Base-by-base conservation (phyloP, 139 green algal genomes). In the Picocystis salinarum region DNA sequence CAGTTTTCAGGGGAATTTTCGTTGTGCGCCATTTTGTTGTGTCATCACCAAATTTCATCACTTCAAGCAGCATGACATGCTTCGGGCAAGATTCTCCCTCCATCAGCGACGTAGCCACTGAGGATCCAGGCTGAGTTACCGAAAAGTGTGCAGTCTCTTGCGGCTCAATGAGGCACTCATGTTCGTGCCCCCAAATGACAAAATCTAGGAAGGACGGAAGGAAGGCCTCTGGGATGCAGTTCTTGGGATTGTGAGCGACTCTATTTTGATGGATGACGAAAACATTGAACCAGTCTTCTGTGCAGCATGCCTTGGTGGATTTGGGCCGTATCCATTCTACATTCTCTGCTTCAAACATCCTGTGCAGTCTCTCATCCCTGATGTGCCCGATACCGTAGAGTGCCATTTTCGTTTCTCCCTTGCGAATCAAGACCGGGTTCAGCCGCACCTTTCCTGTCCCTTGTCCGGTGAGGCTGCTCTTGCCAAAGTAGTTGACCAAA, bases 401-500 rank as follows among this genome's bases (percentile, higher is more conserved):
- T 4, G 82, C 85, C n/a, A 97, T 5, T 28, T 71, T 71, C 6
- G 85, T 94, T 18, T 40, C 27, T 4, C 86, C 82, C 76, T 91
- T 70, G 18, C 23, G 2, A 5, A 59, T 9, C 0, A 59, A 28
- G 45, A 61, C 34, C 30, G 46, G 54, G 18, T 51, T 45, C 17
- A 7, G 9, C 20, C 36, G 31, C 15, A 13, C 31, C 31, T 15
- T 17, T 37, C 31, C 13, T 37, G 31, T 37, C 31, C 31, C 15
- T 15, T 37, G 15, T 17, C 31, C 15, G 23, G n/a, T 18, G 12
- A 62, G 9, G 42, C 77, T 62, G 46, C 57, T 44, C 59, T 97
- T 97, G 23, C 88, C 88, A 71, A 95, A 98, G 74, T 98, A 98
- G 70, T 98, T 96, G 44, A 96, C 68, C 6, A 96, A 66, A 28